phyloP scores from a whole-genome alignment of 2,329 filamentous ascomycete genomes.

The Xylariaceae sp. region DNA sequence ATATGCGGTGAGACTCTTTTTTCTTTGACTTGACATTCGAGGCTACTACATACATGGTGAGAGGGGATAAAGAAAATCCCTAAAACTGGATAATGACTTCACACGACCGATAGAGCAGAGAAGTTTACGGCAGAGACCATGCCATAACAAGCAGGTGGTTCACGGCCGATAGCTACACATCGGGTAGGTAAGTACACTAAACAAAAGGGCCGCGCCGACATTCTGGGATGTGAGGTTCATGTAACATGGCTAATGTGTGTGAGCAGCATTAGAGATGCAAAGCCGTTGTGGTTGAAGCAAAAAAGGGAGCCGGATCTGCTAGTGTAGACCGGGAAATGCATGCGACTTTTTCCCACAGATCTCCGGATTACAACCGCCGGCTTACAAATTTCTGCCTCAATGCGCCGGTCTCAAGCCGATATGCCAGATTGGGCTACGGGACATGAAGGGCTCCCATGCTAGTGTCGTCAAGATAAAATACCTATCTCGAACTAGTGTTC shows the following conservation, averaged over 20 bases:
- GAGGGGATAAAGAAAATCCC: background rate
- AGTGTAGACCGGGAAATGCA: too few species aligned
- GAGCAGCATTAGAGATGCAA: background rate
- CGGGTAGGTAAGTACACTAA: background rate
- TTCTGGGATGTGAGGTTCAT: background rate
- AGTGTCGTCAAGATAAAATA: too few species aligned
- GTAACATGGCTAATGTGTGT: background rate
- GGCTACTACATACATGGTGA: background rate
- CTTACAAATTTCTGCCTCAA: too few species aligned
- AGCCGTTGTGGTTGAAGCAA: background rate
- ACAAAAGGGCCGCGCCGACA: background rate
- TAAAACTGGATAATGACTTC: slow-evolving; percentile 7
- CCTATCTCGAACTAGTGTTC: too few species aligned
- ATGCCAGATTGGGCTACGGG: too few species aligned
- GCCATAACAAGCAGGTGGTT: background rate
- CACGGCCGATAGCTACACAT: background rate
- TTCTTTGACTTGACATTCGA: background rate
- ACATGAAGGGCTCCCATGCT: too few species aligned
- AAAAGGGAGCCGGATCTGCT: background rate
- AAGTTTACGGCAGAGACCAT: background rate
- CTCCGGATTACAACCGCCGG: too few species aligned
- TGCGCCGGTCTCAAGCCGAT: too few species aligned
- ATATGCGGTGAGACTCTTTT: background rate
- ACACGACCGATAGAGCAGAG: background rate
- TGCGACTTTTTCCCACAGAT: too few species aligned